Evolutionary conservation across 192 early-diverging fungal species (phyloP), one percentile per base, ranked within the genome.

Genomic region (Entomortierella beljakovae): DNA sequence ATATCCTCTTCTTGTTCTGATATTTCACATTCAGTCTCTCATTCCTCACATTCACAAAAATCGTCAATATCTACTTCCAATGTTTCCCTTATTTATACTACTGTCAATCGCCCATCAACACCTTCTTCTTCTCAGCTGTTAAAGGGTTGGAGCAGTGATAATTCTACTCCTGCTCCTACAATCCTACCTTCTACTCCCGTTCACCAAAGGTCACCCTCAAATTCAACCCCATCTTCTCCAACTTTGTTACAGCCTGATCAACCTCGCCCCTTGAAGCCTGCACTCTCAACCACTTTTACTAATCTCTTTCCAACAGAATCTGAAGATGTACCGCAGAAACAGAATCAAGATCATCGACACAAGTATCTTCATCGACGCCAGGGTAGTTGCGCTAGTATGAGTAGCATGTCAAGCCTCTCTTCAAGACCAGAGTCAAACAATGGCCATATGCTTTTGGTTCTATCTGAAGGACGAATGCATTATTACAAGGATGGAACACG

Each of bases 401-500:
- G 13, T n/a, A 57, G 51, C 34, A 57, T 46, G 43, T 20, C 7
- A 20, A 46, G 43, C 20, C 15, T 15, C 33, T 35, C 56, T 13
- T 9, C 22, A 23, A 31, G 23, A 26, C 52, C n/a, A 22, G 38
- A 63, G 32, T 5, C 49, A 2, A 60, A 28, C 22, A 20, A 35
- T 29, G 75, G 75, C 11, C 62, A 79, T 48, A 79, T 79, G 75
- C 55, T 79, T 0, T 31, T 79, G 49, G 64, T 79, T 54, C 46
- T 79, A 18, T 22, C 15, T 38, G 48, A 54, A 10, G 75, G 75
- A 1, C 60, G 42, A 1, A 64, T 31, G 61, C 61, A 61, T 7
- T 79, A 79, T 57, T 79, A 70, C 48, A 64, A 65, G 38, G 43
- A 79, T 51, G 75, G 75, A 20, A 22, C 66, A 16, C 67, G 67